Evolutionary conservation across 306 rosid genomes (phyloP), one percentile per base, ranked within the genome.

Genomic region (Quercus dentata): DNA sequence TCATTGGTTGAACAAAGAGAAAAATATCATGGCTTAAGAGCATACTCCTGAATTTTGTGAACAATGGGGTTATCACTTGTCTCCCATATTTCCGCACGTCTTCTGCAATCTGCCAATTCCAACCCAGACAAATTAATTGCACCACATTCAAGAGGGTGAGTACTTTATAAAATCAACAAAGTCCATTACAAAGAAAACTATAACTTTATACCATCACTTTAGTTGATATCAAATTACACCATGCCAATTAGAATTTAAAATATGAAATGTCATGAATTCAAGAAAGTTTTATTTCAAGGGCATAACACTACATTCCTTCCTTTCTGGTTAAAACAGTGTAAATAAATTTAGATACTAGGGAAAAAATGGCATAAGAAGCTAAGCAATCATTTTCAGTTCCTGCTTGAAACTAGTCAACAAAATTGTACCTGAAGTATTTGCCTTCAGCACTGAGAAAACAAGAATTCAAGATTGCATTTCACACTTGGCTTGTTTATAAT

Each of bases 1-100:
- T 77, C 67, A 55, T 11, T 63, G 21, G 80, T 56, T 75, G 49
- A 83, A 67, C 58, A 75, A 67, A 27, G 76, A 6, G 4, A 56
- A 76, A 76, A 69, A 73, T 82, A 61, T 31, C 31, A 64, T 9
- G 9, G 70, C 73, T 49, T 10, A 31, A 79, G 62, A 44, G 63
- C 90, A 73, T 86, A 95, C 98, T 92, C 97, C 65, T 95, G 99
- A 85, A 92, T 92, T 85, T 90, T 92, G 79, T 92, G 90, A 82
- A 95, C 86, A 58, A 95, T 62, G 21, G 93, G 89, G 87, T 54
- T 92, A 81, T 95, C 96, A 76, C 92, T 89, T 44, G 94, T 92
- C 76, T 91, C 98, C 75, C 90, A 87, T 83, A 74, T 88, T 30
- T 95, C 99, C 90, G 89, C 81, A 95, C 30, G 71, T 91, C 97